A percentile compares a stretch with the other conserved stretches of the same genome.
These are phyloP conservation scores for Phanerochaete sordida DNA, from an alignment of 768 basidiomycete species.

Conservation along the genomic window DNA sequence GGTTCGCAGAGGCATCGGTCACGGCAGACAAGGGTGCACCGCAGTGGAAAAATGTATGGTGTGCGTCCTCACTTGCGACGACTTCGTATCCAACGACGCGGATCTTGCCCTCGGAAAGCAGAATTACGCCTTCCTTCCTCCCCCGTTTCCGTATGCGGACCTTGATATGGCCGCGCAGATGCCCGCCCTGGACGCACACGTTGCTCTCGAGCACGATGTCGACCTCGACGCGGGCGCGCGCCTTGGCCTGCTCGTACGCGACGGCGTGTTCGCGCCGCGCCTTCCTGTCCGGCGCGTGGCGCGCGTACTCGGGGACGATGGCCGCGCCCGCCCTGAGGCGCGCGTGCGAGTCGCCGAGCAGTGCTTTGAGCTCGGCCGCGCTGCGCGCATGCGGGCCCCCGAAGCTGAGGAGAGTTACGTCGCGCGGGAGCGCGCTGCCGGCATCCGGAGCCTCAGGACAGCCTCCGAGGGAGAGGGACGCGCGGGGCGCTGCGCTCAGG, in stretches of 20 bases:
- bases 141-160: conserved; percentile 55
- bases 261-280: conserved; percentile 23
- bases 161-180: conserved; percentile 65
- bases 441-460: not conserved
- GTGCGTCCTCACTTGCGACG: conserved; percentile 48
- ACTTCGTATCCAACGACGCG: conserved; percentile 85
- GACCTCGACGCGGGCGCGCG: conserved; percentile 73
- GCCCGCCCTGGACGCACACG: conserved; percentile 75
- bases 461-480: not conserved
- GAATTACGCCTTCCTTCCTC: conserved; percentile 51
- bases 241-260: conserved; percentile 66
- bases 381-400: conserved; percentile 47
- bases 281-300: not conserved
- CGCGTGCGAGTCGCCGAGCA: conserved; percentile 60
- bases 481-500: not conserved
- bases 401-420: conserved; percentile 51
- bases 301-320: conserved; percentile 32
- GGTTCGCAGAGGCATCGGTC: conserved; percentile 38
- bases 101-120: conserved; percentile 73
- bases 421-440: conserved; percentile 32
- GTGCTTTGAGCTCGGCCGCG: conserved; percentile 53
- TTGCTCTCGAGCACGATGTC: conserved; percentile 78
- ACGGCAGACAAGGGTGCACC: conserved; percentile 51
- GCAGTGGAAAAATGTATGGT: conserved; percentile 82
- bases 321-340: conserved; percentile 53